A percentile compares a stretch with the other conserved stretches of the same genome.
phyloP scores from a whole-genome alignment of 208 protist species.

The Angomonas deanei region DNA sequence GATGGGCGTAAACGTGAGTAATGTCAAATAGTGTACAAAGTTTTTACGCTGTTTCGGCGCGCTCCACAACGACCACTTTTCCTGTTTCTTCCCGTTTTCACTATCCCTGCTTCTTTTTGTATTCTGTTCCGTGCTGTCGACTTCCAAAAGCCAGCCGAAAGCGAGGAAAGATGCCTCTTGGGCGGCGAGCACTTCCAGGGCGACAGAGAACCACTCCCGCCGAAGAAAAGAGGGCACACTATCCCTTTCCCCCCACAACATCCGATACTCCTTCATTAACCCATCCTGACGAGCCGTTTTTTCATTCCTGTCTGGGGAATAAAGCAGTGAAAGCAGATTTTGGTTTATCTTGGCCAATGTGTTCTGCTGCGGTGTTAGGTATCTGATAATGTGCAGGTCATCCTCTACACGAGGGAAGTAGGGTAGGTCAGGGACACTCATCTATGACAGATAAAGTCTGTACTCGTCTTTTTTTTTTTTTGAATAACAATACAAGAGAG shows the following conservation, averaged over 20 bases:
- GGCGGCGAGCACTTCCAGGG: slow-evolving; percentile 20
- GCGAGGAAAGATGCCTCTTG: slow-evolving; percentile 4
- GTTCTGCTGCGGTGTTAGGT: slow-evolving; percentile 25
- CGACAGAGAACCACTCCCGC: slow-evolving; percentile 59
- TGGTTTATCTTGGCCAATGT: slow-evolving; percentile 22
- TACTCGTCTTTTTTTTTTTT: not conserved
- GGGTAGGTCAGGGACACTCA: slow-evolving; percentile 9
- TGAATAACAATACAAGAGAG: not conserved
- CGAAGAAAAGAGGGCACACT: slow-evolving; percentile 14
- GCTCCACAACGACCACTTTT: not conserved
- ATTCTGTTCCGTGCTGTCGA: not conserved
- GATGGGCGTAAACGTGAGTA: no score
- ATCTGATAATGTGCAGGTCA: slow-evolving; percentile 17
- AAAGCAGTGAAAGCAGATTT: slow-evolving; percentile 7
- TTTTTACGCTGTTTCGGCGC: not conserved
- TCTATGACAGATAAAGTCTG: not conserved
- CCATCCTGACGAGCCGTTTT: no score
- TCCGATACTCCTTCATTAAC: slow-evolving; percentile 14
- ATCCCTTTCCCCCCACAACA: slow-evolving; percentile 15
- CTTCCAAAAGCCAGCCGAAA: slow-evolving; percentile 17
- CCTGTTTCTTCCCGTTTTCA: not conserved
- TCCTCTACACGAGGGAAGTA: slow-evolving; percentile 61
- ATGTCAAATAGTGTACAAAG: not conserved
- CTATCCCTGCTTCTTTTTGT: not conserved
- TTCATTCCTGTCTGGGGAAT: slow-evolving; percentile 6